Conservation (phyloP, 768 basidiomycete genomes). For the Boletus subparvulus region DNA sequence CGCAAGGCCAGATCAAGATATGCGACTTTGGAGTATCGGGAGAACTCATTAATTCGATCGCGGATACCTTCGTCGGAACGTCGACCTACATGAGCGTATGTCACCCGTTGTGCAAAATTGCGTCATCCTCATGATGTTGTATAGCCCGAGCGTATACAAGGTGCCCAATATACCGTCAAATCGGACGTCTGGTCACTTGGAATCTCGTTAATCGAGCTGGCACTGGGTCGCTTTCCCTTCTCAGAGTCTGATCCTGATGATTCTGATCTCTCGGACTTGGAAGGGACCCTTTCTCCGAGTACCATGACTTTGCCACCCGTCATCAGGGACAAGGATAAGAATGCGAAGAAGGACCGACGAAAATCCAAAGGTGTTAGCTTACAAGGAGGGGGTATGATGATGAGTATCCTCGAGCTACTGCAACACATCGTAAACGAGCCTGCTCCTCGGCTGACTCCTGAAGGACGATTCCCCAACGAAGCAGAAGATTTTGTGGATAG, state of each 20-base stretch:
- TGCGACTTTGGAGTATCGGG: constrained; percentile 99
- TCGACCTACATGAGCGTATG: constrained; percentile 99
- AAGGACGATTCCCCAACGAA: constrained; percentile 68
- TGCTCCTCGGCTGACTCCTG: constrained; percentile 80
- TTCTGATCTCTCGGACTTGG: constrained; percentile 74
- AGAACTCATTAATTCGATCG: constrained; percentile 97
- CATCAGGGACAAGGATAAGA: constrained; percentile 41
- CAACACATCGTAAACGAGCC: constrained; percentile 99
- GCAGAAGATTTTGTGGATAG: constrained; percentile 86
- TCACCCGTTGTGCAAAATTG: constrained; percentile 21
- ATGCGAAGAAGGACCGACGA: constrained; percentile 71
- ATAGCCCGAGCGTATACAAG: constrained; percentile 98
- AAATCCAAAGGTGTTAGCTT: constrained; percentile 92
- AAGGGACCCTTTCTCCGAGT: constrained; percentile 76
- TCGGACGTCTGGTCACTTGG: constrained; percentile 99
- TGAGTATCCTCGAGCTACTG: constrained; percentile 94
- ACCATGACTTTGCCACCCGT: constrained; percentile 45
- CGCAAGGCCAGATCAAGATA: constrained; percentile 94
- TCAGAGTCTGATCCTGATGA: constrained; percentile 77
- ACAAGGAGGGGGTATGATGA: constrained; percentile 94
- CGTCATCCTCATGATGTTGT: constrained; percentile 15
- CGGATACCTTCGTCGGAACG: constrained; percentile 98
- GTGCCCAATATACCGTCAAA: constrained; percentile 97
- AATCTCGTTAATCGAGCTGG: constrained; percentile 95
- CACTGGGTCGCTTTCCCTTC: constrained; percentile 96